Evolutionary conservation across 106 monocot species (phyloP), one percentile per base, ranked within the genome.

Genomic region (Vanilla planifolia): DNA sequence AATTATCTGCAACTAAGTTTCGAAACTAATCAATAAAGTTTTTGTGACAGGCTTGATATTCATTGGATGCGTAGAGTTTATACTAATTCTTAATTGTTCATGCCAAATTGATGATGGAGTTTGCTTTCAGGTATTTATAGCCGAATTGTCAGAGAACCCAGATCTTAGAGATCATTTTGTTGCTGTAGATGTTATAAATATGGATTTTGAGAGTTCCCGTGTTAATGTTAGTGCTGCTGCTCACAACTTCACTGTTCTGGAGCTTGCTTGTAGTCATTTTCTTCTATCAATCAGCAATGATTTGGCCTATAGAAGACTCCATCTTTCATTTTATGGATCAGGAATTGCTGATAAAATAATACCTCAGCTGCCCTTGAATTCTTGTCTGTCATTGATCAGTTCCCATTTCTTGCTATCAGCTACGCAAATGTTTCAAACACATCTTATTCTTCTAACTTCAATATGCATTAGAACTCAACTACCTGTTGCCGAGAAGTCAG

Each of bases 211-310:
- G 32, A 78, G 59, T 39, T 10, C 73, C 2, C 55, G 56, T 77
- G 48, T 25, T 20, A 59, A 50, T 64, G 40, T 41, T 63, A 6
- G 37, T 14, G 27, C 20, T 43, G 2, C 26, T 59, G 44, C 13
- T 48, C 60, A 65, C 42, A 8, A 55, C 10, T 44, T 34, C 51
- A 15, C 40, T 15, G 25, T 84, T 60, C 35, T 68, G 17, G 67
- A 68, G 67, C 39, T 79, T n/a, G 56, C 79, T 53, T 84, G 51
- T 23, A n/a, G 53, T 35, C 75, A 84, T 60, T 78, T 74, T 72
- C 64, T 79, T 64, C 45, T 71, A 41, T 62, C 71, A 43, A 16
- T 67, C 28, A 19, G 36, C 55, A 63, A 72, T 79, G 78, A 68
- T 19, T 24, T 28, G 64, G 27, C 68, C 33, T 69, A 61, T 53